Evolutionary conservation across 1,139 yeast genomes (phyloP).

Genomic region (Suhomyces bribrorum): DNA sequence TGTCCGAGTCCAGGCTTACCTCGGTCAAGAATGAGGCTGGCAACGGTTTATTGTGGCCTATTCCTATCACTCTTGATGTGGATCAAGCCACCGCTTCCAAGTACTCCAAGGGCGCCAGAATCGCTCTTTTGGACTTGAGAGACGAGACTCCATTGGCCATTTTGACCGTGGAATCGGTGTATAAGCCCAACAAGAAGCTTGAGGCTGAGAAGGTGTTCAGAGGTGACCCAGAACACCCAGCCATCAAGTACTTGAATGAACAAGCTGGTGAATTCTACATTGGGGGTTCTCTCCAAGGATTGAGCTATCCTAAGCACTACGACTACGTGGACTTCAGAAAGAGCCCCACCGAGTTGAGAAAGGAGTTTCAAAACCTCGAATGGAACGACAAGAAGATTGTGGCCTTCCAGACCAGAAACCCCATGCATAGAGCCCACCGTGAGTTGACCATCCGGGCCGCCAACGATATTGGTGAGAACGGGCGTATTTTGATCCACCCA

Average conservation of each 20-base stretch:
- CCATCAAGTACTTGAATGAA: slow-evolving; percentile 70
- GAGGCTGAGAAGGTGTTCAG: slow-evolving; percentile 90
- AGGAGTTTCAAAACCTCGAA: slow-evolving; percentile 74
- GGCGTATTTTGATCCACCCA: slow-evolving; percentile 87
- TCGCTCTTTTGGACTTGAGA: slow-evolving; percentile 79
- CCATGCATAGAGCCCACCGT: slow-evolving; percentile 98
- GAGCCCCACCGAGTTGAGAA: slow-evolving; percentile 87
- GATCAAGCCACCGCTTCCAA: slow-evolving; percentile 51
- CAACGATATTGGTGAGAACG: slow-evolving; percentile 43
- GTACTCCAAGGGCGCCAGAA: slow-evolving; percentile 57
- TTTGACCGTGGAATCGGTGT: slow-evolving; percentile 74
- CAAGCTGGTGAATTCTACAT: slow-evolving; percentile 81
- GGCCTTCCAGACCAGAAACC: slow-evolving; percentile 97
- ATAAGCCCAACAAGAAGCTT: slow-evolving; percentile 71
- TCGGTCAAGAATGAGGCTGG: slow-evolving; percentile 39
- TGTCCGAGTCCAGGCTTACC: slow-evolving; percentile 69
- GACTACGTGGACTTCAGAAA: slow-evolving; percentile 86
- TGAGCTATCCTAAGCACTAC: slow-evolving; percentile 82
- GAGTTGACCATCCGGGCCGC: slow-evolving; percentile 97
- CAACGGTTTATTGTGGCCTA: slow-evolving; percentile 82
- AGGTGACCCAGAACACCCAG: slow-evolving; percentile 98
- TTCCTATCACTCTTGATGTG: slow-evolving; percentile 90
- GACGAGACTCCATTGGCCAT: slow-evolving; percentile 82
- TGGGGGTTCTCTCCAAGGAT: slow-evolving; percentile 87
- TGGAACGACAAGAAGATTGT: slow-evolving; percentile 80